These are phyloP conservation scores for Kurtzmaniella quercitrusa DNA, from an alignment of 1,139 yeast species.

Conservation along the genomic window DNA sequence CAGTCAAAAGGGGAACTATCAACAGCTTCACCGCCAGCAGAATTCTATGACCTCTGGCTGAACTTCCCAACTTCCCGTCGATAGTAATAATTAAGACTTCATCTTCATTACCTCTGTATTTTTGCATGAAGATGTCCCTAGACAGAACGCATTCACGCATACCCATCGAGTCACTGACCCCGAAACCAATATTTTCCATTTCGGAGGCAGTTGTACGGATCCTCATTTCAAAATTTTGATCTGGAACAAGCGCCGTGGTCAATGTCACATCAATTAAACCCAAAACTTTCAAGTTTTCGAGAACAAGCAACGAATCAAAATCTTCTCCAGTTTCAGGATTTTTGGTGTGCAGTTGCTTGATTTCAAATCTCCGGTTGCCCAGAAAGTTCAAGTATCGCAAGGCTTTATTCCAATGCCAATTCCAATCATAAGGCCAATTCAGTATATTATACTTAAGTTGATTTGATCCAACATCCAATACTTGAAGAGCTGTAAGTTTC, in stretches of 20 bases:
- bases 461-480: constrained; percentile 89
- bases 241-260: constrained; percentile 81
- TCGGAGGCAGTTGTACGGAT: constrained; percentile 91
- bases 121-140: constrained; percentile 83
- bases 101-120: constrained; percentile 77
- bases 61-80: constrained; percentile 71
- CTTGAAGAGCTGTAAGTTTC: constrained; percentile 57
- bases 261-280: constrained; percentile 95
- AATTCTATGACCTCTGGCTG: constrained; percentile 61
- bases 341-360: constrained; percentile 55
- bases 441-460: constrained; percentile 87
- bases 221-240: constrained; percentile 78
- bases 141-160: constrained; percentile 61
- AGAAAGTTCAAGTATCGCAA: constrained; percentile 82
- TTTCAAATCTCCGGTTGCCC: constrained; percentile 89
- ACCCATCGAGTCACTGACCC: constrained; percentile 88
- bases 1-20: constrained; percentile 58
- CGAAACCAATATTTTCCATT: constrained; percentile 74
- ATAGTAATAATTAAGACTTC: constrained; percentile 75
- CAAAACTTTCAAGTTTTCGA: constrained; percentile 66
- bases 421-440: constrained; percentile 97
- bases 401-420: constrained; percentile 84
- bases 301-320: constrained; percentile 72
- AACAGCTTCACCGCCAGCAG: constrained; percentile 73
- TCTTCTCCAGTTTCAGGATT: constrained; percentile 48